phyloP scores from a whole-genome alignment of 1,139 yeast species.

The Yamadazyma spencermartinsiae region DNA sequence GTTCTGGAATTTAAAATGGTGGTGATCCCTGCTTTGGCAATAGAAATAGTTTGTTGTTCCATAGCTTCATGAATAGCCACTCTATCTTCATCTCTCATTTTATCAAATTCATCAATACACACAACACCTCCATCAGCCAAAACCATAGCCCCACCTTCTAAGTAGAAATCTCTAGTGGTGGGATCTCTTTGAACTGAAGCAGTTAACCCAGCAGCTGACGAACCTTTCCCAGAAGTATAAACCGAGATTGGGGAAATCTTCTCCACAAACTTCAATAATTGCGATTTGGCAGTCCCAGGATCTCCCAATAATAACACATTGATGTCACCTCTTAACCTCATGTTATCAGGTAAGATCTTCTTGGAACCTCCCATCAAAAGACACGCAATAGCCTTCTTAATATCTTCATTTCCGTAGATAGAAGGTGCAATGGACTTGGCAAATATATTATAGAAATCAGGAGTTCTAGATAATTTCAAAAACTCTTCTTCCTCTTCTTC shows the following conservation, averaged over 20 bases:
- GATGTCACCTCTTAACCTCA: conserved; percentile 96
- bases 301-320: conserved; percentile 93
- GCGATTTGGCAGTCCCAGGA: conserved; percentile 99
- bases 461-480: conserved; percentile 73
- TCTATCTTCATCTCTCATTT: conserved; percentile 98
- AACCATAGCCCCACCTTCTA: conserved; percentile 99
- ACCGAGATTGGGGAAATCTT: conserved; percentile 93
- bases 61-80: conserved; percentile 99
- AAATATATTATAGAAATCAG: conserved; percentile 80
- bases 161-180: conserved; percentile 81
- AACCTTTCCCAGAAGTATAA: conserved; percentile 98
- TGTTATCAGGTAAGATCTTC: conserved; percentile 89
- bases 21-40: conserved; percentile 98
- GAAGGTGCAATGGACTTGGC: conserved; percentile 95
- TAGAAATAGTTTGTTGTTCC: conserved; percentile 99
- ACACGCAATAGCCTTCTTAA: conserved; percentile 91
- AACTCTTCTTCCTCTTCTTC: conserved; percentile 96
- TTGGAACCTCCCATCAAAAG: conserved; percentile 93
- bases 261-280: conserved; percentile 89
- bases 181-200: conserved; percentile 96
- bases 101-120: conserved; percentile 98
- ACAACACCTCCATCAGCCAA: conserved; percentile 99
- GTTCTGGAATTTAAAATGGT: conserved; percentile 95
- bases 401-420: conserved; percentile 89
- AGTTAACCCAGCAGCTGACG: conserved; percentile 98